Percentiles rank a stretch among this genome's conserved stretches.
phyloP scores from a whole-genome alignment of 2,329 filamentous ascomycete genomes.

The Plenodomus tracheiphilus region DNA sequence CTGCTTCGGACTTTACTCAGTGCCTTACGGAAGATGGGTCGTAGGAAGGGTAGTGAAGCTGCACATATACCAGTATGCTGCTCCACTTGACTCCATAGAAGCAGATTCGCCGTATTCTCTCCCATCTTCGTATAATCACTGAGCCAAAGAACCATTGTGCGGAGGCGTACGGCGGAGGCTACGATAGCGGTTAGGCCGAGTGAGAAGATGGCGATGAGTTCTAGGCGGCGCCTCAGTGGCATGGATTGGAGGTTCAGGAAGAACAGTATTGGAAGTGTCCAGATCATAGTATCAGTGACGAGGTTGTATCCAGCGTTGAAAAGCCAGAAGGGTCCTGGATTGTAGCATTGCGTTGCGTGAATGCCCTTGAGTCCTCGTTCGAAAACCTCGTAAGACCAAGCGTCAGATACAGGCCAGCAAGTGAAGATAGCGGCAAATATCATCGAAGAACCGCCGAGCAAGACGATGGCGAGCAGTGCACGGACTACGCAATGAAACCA shows the following conservation, averaged over 20 bases:
- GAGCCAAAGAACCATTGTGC: slow-evolving; percentile 32
- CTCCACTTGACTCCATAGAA: slow-evolving; percentile 40
- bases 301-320: slow-evolving; percentile 48
- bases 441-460: slow-evolving; percentile 30
- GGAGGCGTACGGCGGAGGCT: slow-evolving; percentile 35
- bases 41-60: slow-evolving; percentile 37
- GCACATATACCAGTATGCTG: slow-evolving; percentile 37
- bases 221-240: slow-evolving; percentile 52
- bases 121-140: slow-evolving; percentile 17
- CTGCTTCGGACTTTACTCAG: slow-evolving; percentile 8
- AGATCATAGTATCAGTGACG: slow-evolving; percentile 47
- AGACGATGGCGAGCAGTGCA: slow-evolving; percentile 24
- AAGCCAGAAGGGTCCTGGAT: slow-evolving; percentile 31
- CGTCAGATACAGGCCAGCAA: slow-evolving; percentile 32
- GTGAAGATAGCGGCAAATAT: slow-evolving; percentile 29
- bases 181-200: slow-evolving; percentile 36
- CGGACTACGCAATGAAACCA: slow-evolving; percentile 29
- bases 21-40: slow-evolving; percentile 25
- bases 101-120: slow-evolving; percentile 19
- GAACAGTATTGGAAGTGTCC: slow-evolving; percentile 50
- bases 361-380: slow-evolving; percentile 17
- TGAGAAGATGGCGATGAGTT: slow-evolving; percentile 47
- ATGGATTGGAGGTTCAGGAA: slow-evolving; percentile 51
- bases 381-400: slow-evolving; percentile 31
- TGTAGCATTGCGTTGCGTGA: slow-evolving; percentile 23